A percentile compares a stretch with the other conserved stretches of the same genome.
phyloP scores from a whole-genome alignment of 83 land plant genomes.

The Picea mariana region DNA sequence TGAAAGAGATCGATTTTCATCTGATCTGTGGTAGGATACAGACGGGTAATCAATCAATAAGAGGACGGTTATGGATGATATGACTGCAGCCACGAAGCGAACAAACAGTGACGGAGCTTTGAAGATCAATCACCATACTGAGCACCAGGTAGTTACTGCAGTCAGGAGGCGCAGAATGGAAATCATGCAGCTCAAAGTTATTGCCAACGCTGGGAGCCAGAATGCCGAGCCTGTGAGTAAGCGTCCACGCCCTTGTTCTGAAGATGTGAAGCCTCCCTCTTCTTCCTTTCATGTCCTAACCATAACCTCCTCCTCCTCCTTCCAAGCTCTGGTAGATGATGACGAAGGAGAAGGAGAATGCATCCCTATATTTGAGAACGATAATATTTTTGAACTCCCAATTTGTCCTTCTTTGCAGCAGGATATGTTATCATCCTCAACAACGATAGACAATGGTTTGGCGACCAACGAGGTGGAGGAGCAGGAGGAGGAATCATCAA shows the following conservation, averaged over 20 bases:
- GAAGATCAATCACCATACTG: background rate
- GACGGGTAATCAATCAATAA: background rate
- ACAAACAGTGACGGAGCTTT: background rate
- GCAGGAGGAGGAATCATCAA: background rate
- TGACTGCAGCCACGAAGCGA: background rate
- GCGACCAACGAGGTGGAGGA: background rate
- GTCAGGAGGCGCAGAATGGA: no score
- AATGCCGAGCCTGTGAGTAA: constrained; percentile 9
- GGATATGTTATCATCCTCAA: background rate
- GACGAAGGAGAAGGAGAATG: constrained; percentile 9
- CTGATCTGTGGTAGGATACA: background rate
- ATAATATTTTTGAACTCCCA: background rate
- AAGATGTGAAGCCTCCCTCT: background rate
- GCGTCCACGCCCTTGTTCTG: constrained; percentile 10
- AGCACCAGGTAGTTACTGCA: background rate
- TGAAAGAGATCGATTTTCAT: background rate
- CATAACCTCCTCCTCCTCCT: background rate
- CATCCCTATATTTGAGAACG: background rate
- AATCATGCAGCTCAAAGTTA: no score
- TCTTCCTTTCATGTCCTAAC: constrained; percentile 7
- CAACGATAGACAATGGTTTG: background rate
- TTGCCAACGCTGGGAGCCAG: background rate
- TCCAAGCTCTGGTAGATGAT: background rate
- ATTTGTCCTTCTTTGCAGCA: constrained; percentile 2
- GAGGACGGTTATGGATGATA: background rate